A percentile compares a stretch with the other conserved stretches of the same genome.
Conservation (phyloP, 2,329 filamentous ascomycete species). For the Cladosporium oxysporum region DNA sequence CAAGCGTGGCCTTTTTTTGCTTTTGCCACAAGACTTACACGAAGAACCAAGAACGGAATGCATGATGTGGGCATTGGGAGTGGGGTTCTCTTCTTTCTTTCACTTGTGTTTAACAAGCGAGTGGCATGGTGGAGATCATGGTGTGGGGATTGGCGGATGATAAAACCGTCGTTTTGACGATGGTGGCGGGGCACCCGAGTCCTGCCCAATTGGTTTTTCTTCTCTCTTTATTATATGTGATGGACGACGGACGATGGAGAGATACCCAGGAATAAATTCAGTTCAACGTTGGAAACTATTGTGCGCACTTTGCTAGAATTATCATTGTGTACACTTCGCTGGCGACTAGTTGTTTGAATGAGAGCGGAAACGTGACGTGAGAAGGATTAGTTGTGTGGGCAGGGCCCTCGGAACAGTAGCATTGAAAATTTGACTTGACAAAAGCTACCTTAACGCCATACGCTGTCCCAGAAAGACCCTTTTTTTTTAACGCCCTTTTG, state of each 20-base stretch:
- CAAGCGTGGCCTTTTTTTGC: not conserved
- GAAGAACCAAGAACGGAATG: constrained; percentile 3
- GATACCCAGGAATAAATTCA: constrained; percentile 20
- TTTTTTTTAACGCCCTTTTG: constrained; percentile 9
- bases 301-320: not conserved
- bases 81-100: not conserved
- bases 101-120: not conserved
- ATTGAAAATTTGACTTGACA: constrained; percentile 21
- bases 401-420: constrained; percentile 21
- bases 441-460: constrained; percentile 21
- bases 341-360: no score
- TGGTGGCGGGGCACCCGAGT: constrained; percentile 2
- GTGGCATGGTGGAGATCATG: not conserved
- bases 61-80: not conserved
- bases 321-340: no score
- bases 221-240: not conserved
- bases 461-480: constrained; percentile 17
- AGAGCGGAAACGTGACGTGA: not conserved
- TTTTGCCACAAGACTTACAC: not conserved
- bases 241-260: constrained; percentile 13
- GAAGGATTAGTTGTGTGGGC: not conserved
- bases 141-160: not conserved
- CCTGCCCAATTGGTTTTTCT: not conserved
- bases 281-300: constrained; percentile 8
- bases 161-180: not conserved